A percentile compares a stretch with the other conserved stretches of the same genome.
Evolutionary conservation across 2,329 filamentous ascomycete species (phyloP).

Genomic region (Amylocarpus encephaloides): DNA sequence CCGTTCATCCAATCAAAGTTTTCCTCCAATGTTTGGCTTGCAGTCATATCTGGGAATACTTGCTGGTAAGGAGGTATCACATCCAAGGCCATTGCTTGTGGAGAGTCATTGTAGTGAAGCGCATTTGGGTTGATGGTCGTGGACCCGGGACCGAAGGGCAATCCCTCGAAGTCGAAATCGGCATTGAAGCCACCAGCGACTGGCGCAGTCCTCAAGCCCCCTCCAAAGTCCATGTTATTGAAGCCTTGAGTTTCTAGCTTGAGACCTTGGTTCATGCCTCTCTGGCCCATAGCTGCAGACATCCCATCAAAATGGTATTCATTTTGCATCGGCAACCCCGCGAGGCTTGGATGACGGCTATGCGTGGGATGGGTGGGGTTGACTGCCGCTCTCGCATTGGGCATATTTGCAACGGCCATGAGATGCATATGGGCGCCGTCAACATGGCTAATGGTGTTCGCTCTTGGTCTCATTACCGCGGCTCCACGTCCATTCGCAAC

Average conservation of each 20-base stretch:
- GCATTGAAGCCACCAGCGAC: slow-evolving; percentile 55
- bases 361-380: slow-evolving; percentile 50
- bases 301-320: slow-evolving; percentile 65
- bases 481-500: slow-evolving; percentile 54
- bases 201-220: slow-evolving; percentile 73
- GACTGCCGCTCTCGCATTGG: slow-evolving; percentile 43
- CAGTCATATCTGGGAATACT: slow-evolving; percentile 51
- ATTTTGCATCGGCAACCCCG: slow-evolving; percentile 57
- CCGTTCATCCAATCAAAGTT: slow-evolving; percentile 79
- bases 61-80: slow-evolving; percentile 54
- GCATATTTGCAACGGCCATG: slow-evolving; percentile 51
- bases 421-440: slow-evolving; percentile 71
- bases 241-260: slow-evolving; percentile 78
- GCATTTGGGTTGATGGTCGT: slow-evolving; percentile 62
- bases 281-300: slow-evolving; percentile 60
- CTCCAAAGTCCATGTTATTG: slow-evolving; percentile 55
- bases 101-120: slow-evolving; percentile 78
- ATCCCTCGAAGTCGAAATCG: slow-evolving; percentile 63
- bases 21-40: slow-evolving; percentile 61
- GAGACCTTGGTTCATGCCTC: slow-evolving; percentile 60
- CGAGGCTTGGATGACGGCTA: slow-evolving; percentile 69
- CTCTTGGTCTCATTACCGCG: slow-evolving; percentile 72
- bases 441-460: slow-evolving; percentile 94
- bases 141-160: slow-evolving; percentile 64
- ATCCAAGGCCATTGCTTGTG: slow-evolving; percentile 59